A percentile compares a stretch with the other conserved stretches of the same genome.
Conservation (phyloP, 805 yeast species). For the Saccharomycopsis fibuligera region DNA sequence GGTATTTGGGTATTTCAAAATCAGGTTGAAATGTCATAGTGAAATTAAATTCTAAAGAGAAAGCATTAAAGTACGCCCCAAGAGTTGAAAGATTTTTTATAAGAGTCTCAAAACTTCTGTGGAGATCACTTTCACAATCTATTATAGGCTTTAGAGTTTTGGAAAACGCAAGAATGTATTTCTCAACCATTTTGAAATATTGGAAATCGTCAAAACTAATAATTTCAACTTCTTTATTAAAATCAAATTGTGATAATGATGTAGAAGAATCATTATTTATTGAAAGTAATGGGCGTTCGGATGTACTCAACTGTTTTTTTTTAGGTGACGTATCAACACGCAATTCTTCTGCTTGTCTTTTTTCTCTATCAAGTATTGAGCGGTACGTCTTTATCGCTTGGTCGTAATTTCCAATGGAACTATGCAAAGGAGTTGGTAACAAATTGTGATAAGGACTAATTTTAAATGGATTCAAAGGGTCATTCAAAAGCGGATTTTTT, state of each 20-base stretch:
- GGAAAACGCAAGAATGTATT: slow-evolving; percentile 7
- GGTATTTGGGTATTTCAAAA: slow-evolving; percentile 8
- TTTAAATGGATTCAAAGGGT: slow-evolving; percentile 20
- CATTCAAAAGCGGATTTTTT: slow-evolving; percentile 16
- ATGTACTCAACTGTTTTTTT: not conserved
- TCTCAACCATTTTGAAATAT: slow-evolving; percentile 14
- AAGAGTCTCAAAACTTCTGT: slow-evolving; percentile 39
- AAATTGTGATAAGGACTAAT: slow-evolving; percentile 20
- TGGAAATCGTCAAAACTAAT: slow-evolving; percentile 19
- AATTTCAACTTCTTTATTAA: slow-evolving; percentile 16
- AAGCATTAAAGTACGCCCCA: slow-evolving; percentile 65
- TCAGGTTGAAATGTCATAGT: slow-evolving; percentile 22
- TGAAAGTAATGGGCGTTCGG: too few relatives aligned
- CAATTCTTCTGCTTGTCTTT: slow-evolving; percentile 13
- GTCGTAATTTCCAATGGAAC: slow-evolving; percentile 14
- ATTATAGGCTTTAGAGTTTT: slow-evolving; percentile 12
- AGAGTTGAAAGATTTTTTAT: slow-evolving; percentile 65
- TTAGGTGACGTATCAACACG: not conserved
- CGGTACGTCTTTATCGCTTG: slow-evolving; percentile 13
- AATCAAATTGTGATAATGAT: not conserved
- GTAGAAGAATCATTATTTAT: slow-evolving; percentile 4
- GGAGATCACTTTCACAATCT: slow-evolving; percentile 23
- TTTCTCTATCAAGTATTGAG: slow-evolving; percentile 9
- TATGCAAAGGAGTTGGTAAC: slow-evolving; percentile 15
- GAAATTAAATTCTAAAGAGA: slow-evolving; percentile 41